Percentiles rank a stretch among this genome's conserved stretches.
Conservation (phyloP, 1,139 yeast genomes). For the Debaryomyces singareniensis region DNA sequence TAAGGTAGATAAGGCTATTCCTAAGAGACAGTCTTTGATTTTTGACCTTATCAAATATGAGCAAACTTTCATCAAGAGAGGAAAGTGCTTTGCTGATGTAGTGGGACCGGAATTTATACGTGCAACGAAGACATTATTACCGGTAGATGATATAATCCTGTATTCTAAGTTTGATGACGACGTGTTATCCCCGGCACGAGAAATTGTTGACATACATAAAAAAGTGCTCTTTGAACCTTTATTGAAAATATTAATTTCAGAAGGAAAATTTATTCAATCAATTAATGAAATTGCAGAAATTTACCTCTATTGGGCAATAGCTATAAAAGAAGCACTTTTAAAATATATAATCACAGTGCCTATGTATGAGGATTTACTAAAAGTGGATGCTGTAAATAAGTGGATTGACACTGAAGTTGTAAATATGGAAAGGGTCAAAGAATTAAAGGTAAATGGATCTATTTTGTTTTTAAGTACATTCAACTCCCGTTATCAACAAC, state of each 20-base stretch:
- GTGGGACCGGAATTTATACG: conserved; percentile 39
- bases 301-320: conserved; percentile 59
- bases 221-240: conserved; percentile 51
- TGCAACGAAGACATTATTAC: conserved; percentile 45
- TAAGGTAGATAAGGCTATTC: conserved; percentile 47
- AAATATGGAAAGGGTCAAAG: conserved; percentile 32
- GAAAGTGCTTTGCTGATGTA: conserved; percentile 53
- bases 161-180: conserved; percentile 49
- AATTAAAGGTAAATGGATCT: conserved; percentile 48
- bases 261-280: conserved; percentile 63
- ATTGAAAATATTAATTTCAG: conserved; percentile 31
- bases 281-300: conserved; percentile 51
- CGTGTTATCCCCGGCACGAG: conserved; percentile 55
- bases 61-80: conserved; percentile 66
- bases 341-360: conserved; percentile 49
- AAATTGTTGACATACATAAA: conserved; percentile 56
- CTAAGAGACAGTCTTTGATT: conserved; percentile 67
- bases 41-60: conserved; percentile 75
- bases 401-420: conserved; percentile 45
- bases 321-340: conserved; percentile 49
- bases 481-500: conserved; percentile 65
- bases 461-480: conserved; percentile 69
- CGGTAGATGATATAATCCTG: conserved; percentile 20
- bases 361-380: conserved; percentile 24
- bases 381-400: conserved; percentile 44